Base-by-base conservation (phyloP, 208 protist species). In the Trypanosoma platydactyli region DNA sequence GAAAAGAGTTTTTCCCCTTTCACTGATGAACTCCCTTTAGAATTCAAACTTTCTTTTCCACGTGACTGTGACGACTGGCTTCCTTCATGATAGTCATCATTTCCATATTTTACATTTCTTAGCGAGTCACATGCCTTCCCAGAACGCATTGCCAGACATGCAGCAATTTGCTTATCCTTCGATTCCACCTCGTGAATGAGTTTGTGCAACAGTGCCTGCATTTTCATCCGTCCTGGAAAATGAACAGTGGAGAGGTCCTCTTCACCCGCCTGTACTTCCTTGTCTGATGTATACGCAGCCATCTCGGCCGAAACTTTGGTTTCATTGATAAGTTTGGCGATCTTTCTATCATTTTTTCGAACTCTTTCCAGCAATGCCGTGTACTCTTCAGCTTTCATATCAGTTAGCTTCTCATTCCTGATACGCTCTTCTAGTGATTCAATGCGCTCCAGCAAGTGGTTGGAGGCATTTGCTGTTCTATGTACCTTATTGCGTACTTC, bases 301-400 rank as follows among this genome's bases (percentile, higher is more conserved):
- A 16, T 41, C 0, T 40, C 48, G 22, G 9, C 25, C n/a, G 45
- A 0, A 20, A 44, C 13, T 20, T 16, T 7, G 41, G 67, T 44
- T 22, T 42, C 15, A 35, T 0, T 13, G 18, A 25, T 42, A 41
- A 68, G 61, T 27, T 55, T 52, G n/a, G 63, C 25, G 52, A 75
- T 75, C 18, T 52, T 22, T 16, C 59, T 42, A 3, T 51, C 67
- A 22, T 86, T 82, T 1, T 48, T 44, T 52, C 83, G 61, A 35
- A 72, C 61, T 7, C 13, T 51, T 18, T 65, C 54, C 25, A 76
- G 61, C 29, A 91, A 73, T 7, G 64, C 74, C 24, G 66, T 68
- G 57, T 88, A 90, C 3, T 88, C 77, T 60, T 89, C 88, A 12
- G 73, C 59, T 0, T 70, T 79, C 13, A 92, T 83, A 30, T 68